phyloP scores from a whole-genome alignment of 352 stramenopile genomes.

The Pythium rhizo-oryzae region DNA sequence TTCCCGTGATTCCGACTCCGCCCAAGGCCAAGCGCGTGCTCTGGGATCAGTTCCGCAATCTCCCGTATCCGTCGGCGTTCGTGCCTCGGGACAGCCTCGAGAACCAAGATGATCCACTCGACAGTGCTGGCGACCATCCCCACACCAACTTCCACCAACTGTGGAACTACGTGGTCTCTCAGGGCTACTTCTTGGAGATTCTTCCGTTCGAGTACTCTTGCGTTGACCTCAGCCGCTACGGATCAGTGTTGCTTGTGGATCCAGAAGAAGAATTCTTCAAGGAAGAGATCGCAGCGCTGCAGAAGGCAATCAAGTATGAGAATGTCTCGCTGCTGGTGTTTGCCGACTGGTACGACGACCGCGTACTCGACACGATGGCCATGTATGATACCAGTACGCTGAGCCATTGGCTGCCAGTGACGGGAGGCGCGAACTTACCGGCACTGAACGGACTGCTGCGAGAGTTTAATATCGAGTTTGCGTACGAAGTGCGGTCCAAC shows the following conservation, averaged over 20 bases:
- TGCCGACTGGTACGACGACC: constrained; percentile 80
- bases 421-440: constrained; percentile 74
- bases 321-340: constrained; percentile 79
- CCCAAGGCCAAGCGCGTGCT: constrained; percentile 57
- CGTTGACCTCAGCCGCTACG: constrained; percentile 68
- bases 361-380: constrained; percentile 56
- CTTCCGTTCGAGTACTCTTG: constrained; percentile 80
- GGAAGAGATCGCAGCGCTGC: constrained; percentile 61
- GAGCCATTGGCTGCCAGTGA: constrained; percentile 79
- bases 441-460: constrained; percentile 67
- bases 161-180: constrained; percentile 67
- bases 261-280: constrained; percentile 80
- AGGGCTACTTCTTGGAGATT: constrained; percentile 83
- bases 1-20: constrained; percentile 57
- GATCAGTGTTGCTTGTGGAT: constrained; percentile 79
- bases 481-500: constrained; percentile 57
- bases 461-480: constrained; percentile 73
- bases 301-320: constrained; percentile 61
- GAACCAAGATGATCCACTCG: constrained; percentile 62
- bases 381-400: constrained; percentile 87
- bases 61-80: constrained; percentile 86
- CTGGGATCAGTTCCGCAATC: constrained; percentile 90
- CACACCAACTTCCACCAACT: constrained; percentile 89
- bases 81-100: constrained; percentile 79
- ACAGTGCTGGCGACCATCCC: constrained; percentile 77